Evolutionary conservation across 2,329 filamentous ascomycete species (phyloP).

Genomic region (Emmonsiellopsis sp.): DNA sequence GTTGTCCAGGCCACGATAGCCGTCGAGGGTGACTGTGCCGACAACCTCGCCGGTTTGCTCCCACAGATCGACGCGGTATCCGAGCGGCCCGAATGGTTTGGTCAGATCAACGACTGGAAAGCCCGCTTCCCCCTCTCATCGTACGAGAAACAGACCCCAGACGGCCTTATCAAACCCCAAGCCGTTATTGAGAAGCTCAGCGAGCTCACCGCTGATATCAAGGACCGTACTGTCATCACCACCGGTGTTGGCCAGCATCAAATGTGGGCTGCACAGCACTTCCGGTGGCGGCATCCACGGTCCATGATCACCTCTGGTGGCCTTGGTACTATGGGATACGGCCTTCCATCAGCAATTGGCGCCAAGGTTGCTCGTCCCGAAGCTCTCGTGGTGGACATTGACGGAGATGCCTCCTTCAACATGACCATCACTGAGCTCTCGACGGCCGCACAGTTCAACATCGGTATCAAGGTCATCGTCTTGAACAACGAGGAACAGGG

Average conservation of each 20-base stretch:
- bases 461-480: slow-evolving; percentile 88
- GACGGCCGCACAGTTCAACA: slow-evolving; percentile 90
- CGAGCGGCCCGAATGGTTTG: slow-evolving; percentile 77
- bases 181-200: slow-evolving; percentile 84
- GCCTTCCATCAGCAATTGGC: slow-evolving; percentile 87
- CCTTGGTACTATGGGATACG: slow-evolving; percentile 92
- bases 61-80: slow-evolving; percentile 58
- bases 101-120: slow-evolving; percentile 86
- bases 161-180: slow-evolving; percentile 88
- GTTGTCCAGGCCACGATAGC: slow-evolving; percentile 94
- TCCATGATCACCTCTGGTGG: slow-evolving; percentile 96
- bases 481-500: slow-evolving; percentile 97
- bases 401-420: slow-evolving; percentile 97
- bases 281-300: slow-evolving; percentile 83
- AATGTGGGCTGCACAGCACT: slow-evolving; percentile 98
- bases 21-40: slow-evolving; percentile 81
- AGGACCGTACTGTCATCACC: slow-evolving; percentile 76
- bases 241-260: slow-evolving; percentile 97
- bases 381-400: slow-evolving; percentile 85
- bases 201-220: slow-evolving; percentile 68
- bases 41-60: slow-evolving; percentile 67
- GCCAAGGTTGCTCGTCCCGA: slow-evolving; percentile 81
- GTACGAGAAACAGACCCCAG: slow-evolving; percentile 68
- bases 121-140: slow-evolving; percentile 72
- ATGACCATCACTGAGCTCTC: slow-evolving; percentile 96